phyloP scores from a whole-genome alignment of 495 filamentous ascomycete species.

The Pseudomonodictys pantanalensis region DNA sequence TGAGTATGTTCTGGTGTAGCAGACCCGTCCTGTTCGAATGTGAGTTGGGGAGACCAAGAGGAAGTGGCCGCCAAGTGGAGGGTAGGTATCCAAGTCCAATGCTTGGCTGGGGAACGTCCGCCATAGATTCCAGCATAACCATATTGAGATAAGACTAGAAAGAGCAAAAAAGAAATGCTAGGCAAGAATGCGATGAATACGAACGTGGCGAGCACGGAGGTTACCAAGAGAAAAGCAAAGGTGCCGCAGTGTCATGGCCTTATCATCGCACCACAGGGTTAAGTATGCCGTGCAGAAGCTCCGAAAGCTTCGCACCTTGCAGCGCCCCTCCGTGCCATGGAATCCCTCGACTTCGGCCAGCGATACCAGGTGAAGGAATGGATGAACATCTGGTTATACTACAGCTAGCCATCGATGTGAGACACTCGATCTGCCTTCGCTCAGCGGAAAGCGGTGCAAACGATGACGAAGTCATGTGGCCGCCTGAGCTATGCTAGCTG shows the following conservation, averaged over 20 bases:
- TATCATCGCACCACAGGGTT: not conserved
- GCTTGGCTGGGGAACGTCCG: constrained; percentile 4
- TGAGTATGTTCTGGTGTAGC: not conserved
- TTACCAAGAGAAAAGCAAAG: not conserved
- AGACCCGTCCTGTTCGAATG: not conserved
- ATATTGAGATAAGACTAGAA: not conserved
- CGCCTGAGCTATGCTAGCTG: no score
- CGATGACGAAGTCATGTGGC: no score
- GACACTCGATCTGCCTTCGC: no score
- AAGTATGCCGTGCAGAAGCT: no score
- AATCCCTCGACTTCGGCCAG: no score
- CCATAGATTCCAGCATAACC: constrained; percentile 14
- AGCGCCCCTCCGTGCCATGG: no score
- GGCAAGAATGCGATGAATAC: not conserved
- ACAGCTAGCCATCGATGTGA: no score
- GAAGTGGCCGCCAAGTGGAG: constrained; percentile 12
- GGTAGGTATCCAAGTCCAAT: constrained; percentile 1
- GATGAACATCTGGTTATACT: no score
- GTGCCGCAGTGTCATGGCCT: not conserved
- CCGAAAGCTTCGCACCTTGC: no score
- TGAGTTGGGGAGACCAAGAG: constrained; percentile 8
- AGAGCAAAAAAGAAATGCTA: not conserved
- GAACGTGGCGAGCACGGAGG: not conserved
- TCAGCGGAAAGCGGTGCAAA: no score
- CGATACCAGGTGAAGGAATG: no score